Conservation (phyloP, 148 eudicot species). For the Rhododendron simsii region DNA sequence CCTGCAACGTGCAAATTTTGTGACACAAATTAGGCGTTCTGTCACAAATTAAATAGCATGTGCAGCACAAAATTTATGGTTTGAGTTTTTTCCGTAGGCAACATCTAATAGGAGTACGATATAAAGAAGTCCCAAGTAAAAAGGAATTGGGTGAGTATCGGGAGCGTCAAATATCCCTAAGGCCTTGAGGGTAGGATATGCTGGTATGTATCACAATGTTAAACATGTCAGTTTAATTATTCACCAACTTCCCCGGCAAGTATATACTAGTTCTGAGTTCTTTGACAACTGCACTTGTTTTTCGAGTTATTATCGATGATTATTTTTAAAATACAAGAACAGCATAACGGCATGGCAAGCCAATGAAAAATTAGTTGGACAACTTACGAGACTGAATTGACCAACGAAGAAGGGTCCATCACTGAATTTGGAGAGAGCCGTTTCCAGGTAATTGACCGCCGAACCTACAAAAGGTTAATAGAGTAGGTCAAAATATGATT, state of each 20-base stretch:
- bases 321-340: neutral
- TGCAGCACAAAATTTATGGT: neutral
- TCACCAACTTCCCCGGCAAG: neutral
- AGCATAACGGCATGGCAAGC: neutral
- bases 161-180: neutral
- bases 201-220: neutral
- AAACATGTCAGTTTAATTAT: neutral
- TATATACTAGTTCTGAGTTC: neutral
- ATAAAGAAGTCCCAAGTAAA: neutral
- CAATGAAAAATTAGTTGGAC: neutral
- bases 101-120: neutral
- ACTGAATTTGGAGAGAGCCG: conserved; percentile 33
- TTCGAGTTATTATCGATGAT: neutral
- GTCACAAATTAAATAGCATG: too few relatives aligned
- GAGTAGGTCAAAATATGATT: neutral
- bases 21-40: neutral
- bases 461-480: conserved; percentile 20
- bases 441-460: conserved; percentile 38
- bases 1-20: conserved; percentile 18
- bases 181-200: neutral
- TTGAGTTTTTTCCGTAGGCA: neutral
- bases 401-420: conserved; percentile 43
- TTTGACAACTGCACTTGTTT: neutral
- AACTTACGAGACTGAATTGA: conserved; percentile 36
- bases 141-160: neutral